phyloP scores from a whole-genome alignment of 2,329 filamentous ascomycete genomes.

The Helotiales sp. region DNA sequence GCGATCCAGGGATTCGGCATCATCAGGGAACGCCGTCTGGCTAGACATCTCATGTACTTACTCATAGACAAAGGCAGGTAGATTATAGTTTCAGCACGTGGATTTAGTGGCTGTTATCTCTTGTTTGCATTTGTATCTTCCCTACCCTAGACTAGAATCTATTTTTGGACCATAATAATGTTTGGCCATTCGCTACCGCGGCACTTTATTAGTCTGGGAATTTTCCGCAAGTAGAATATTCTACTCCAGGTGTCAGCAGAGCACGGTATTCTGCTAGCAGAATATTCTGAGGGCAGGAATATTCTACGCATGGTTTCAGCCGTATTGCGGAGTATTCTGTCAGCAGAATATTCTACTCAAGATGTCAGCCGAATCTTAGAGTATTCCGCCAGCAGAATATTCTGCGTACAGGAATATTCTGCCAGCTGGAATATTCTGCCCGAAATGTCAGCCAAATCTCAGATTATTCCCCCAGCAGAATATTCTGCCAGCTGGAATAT shows the following conservation, averaged over 20 bases:
- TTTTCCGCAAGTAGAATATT: constrained; percentile 15
- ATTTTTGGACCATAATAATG: constrained; percentile 12
- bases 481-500: background rate
- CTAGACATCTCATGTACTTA: constrained; percentile 11
- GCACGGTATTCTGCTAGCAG: constrained; percentile 3
- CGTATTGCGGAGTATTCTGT: constrained; percentile 4
- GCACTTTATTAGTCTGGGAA: constrained; percentile 10
- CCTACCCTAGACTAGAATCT: constrained; percentile 9
- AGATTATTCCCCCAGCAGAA: background rate
- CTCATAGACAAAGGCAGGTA: constrained; percentile 7
- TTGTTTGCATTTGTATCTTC: constrained; percentile 12
- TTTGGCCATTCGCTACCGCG: constrained; percentile 5
- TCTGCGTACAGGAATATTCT: background rate
- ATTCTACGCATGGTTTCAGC: constrained; percentile 7
- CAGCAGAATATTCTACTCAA: constrained; percentile 7
- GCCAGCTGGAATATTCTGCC: background rate
- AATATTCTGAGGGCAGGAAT: constrained; percentile 13
- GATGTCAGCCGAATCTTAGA: constrained; percentile 3
- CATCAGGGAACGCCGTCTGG: constrained; percentile 5
- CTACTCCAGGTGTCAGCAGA: constrained; percentile 6
- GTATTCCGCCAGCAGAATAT: background rate
- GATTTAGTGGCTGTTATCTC: constrained; percentile 10
- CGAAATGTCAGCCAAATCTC: background rate
- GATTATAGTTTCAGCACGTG: constrained; percentile 9
- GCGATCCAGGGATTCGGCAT: constrained; percentile 14